Evolutionary conservation across 331 rosid genomes (phyloP), one percentile per base, ranked within the genome.

Genomic region (Quercus phellos): DNA sequence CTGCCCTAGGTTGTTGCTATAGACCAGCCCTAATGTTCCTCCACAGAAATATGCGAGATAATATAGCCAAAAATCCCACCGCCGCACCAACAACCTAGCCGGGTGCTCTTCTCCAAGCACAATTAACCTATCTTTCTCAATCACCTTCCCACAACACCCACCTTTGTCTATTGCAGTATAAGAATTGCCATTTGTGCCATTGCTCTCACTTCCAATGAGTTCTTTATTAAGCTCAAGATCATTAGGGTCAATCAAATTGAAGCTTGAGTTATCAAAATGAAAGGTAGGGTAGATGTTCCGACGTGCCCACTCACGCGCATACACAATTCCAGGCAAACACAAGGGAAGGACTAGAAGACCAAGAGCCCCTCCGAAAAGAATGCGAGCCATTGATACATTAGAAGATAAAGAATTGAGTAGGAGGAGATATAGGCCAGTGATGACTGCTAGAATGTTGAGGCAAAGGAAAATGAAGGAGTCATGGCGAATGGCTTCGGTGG

Each of bases 1-100:
- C 84, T 94, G 96, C 11, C 97, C 98, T 46, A 91, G 83, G 77
- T 89, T 94, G 84, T 91, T 94, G 87, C 96, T 89, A 64, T 91
- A 94, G 73, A 85, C 96, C 89, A 94, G 82, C 4, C 98, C 97
- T 67, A 91, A 76, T 22, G 97, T 94, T 11, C 89, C 97, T 55
- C 98, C 97, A 83, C 93, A 90, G 3, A 91, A 85, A 78, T 94
- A 94, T 38, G 97, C 84, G 2, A 80, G 46, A 74, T 85, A 91
- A 82, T 94, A 94, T 10, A 94, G 77, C 98, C 97, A 94, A 53
- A 94, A 94, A 16, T 91, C 96, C 89, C 79, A 84, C 26, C 90
- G 84, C 32, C 66, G 69, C 54, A 90, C 19, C 4, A 91, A 83
- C 81, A 82, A 6, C 73, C 59, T 71, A 1, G 70, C 77, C 21